Conservation (phyloP, 495 filamentous ascomycete genomes). For the Aspergillus haitiensis region DNA sequence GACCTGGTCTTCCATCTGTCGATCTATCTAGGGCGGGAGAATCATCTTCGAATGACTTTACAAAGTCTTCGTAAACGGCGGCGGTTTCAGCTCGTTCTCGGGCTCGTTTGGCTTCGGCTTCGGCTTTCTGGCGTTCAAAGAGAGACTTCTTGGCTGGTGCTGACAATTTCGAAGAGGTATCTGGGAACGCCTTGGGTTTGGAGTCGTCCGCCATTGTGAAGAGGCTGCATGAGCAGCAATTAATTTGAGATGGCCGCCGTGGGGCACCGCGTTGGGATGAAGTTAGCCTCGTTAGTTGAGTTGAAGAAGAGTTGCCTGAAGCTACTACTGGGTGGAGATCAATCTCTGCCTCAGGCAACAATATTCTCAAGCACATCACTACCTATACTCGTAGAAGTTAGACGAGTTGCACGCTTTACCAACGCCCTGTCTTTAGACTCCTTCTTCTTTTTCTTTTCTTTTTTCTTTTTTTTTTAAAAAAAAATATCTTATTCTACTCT, state of each 20-base stretch:
- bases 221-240: conserved; percentile 31
- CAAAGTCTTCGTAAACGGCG: conserved; percentile 86
- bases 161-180: conserved; percentile 77
- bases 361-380: background rate
- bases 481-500: conserved; percentile 11
- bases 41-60: conserved; percentile 85
- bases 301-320: conserved; percentile 3
- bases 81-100: conserved; percentile 87
- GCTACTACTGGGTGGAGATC: conserved; percentile 17
- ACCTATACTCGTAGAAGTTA: background rate
- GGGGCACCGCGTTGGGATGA: background rate
- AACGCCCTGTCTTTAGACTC: background rate
- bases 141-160: conserved; percentile 81
- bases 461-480: no score
- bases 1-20: conserved; percentile 30
- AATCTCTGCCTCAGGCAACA: conserved; percentile 22
- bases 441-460: background rate
- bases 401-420: conserved; percentile 6
- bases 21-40: conserved; percentile 37
- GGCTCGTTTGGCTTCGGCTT: conserved; percentile 86
- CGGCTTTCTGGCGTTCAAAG: conserved; percentile 90
- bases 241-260: conserved; percentile 5
- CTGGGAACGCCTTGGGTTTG: conserved; percentile 69
- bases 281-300: background rate
- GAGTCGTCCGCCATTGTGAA: conserved; percentile 44